These are phyloP conservation scores for Linnemannia hyalina DNA, from an alignment of 192 early-diverging fungal genomes.

Conservation along the genomic window DNA sequence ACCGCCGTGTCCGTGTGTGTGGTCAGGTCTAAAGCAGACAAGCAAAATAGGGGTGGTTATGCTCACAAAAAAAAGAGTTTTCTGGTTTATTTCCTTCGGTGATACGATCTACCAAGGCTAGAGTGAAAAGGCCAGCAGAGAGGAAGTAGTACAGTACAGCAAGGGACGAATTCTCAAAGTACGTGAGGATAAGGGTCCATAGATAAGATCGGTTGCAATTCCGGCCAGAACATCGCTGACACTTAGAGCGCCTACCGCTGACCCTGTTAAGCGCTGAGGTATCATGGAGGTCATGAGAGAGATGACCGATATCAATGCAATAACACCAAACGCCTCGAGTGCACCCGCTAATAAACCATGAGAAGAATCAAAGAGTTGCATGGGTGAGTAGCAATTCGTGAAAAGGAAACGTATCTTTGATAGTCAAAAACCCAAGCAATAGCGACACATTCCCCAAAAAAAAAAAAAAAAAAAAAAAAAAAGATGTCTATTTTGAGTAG, in stretches of 20 bases:
- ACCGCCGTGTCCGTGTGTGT: not conserved
- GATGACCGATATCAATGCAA: not conserved
- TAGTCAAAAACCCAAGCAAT: not conserved
- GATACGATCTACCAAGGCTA: not conserved
- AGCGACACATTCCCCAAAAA: not conserved
- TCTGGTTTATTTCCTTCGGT: not conserved
- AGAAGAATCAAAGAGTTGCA: not conserved
- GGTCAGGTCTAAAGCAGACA: not conserved
- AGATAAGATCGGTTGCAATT: not conserved
- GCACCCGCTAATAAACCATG: not conserved
- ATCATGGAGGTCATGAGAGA: constrained; percentile 1
- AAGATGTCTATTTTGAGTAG: not conserved
- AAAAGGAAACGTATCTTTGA: not conserved
- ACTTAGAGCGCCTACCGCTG: not conserved
- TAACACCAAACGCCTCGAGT: not conserved
- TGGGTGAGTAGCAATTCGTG: not conserved
- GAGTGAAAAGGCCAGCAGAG: not conserved
- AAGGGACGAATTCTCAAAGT: not conserved
- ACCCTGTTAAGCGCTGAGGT: not conserved
- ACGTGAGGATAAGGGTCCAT: not conserved
- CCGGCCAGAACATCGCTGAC: not conserved
- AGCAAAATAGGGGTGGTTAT: not conserved
- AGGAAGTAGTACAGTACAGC: not conserved
- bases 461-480: not conserved
- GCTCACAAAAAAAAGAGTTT: not conserved